phyloP scores from a whole-genome alignment of 2,329 filamentous ascomycete species.

The Apiospora marii region DNA sequence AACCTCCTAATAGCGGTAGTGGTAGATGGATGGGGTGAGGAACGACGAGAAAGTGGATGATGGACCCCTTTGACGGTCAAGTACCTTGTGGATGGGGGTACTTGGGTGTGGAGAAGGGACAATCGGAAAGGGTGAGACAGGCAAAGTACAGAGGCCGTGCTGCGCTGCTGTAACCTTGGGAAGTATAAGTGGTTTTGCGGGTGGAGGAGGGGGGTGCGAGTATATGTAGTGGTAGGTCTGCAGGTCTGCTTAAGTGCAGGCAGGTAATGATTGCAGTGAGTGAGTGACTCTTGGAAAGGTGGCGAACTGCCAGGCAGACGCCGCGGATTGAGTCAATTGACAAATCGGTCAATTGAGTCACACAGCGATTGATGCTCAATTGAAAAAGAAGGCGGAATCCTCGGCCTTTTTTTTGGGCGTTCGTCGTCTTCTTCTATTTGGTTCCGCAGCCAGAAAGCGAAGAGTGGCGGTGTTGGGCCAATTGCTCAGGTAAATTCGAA shows the following conservation, averaged over 20 bases:
- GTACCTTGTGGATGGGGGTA: slow-evolving; percentile 5
- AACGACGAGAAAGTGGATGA: neutral
- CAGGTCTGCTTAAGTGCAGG: neutral
- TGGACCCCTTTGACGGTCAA: slow-evolving; percentile 13
- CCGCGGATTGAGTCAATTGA: slow-evolving; percentile 19
- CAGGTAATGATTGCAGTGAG: neutral
- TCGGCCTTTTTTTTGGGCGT: slow-evolving; percentile 1
- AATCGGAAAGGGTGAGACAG: slow-evolving; percentile 16
- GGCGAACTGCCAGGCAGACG: slow-evolving; percentile 15
- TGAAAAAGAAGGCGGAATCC: slow-evolving; percentile 16
- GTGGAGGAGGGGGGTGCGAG: neutral
- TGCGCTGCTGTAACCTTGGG: slow-evolving; percentile 2
- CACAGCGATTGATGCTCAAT: slow-evolving; percentile 7
- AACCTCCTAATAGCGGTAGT: slow-evolving; percentile 15
- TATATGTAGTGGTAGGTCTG: neutral
- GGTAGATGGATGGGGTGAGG: neutral
- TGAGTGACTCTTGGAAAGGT: neutral
- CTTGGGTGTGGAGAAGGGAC: slow-evolving; percentile 6
- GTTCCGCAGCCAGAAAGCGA: neutral
- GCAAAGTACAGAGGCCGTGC: slow-evolving; percentile 15
- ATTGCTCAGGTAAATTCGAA: neutral
- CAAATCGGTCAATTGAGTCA: slow-evolving; percentile 20
- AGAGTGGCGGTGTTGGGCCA: slow-evolving; percentile 15
- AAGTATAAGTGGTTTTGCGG: slow-evolving; percentile 13
- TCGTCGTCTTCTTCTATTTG: slow-evolving; percentile 12